phyloP scores from a whole-genome alignment of 2,329 filamentous ascomycete genomes.

The Phyllosticta paracitricarpa region DNA sequence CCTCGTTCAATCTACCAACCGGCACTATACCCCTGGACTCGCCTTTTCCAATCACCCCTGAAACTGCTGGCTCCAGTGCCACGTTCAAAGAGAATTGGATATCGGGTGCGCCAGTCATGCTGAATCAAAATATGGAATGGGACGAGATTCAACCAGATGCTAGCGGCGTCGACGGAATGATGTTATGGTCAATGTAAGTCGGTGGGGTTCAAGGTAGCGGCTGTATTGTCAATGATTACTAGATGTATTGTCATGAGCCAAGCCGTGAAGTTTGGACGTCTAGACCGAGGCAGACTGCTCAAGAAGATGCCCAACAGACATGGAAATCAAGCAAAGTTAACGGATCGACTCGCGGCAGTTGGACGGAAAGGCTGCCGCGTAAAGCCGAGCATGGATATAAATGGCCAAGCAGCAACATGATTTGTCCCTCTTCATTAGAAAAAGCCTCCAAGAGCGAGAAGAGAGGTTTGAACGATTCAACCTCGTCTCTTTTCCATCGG shows the following conservation, averaged over 20 bases:
- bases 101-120: neutral
- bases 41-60: neutral
- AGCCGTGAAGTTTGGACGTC: neutral
- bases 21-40: too few species aligned
- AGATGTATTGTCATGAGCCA: too few species aligned
- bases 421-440: neutral
- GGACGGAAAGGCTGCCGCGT: neutral
- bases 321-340: neutral
- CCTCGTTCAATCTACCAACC: too few species aligned
- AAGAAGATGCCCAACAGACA: neutral
- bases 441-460: neutral
- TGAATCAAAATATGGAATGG: conserved; percentile 1
- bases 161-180: conserved; percentile 7
- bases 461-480: neutral
- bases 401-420: neutral
- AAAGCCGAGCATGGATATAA: neutral
- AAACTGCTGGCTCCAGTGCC: neutral
- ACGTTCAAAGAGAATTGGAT: neutral
- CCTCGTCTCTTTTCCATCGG: too few species aligned
- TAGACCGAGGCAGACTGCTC: neutral
- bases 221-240: neutral
- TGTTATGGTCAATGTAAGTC: conserved; percentile 9
- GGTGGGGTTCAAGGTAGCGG: neutral
- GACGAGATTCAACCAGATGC: conserved; percentile 6
- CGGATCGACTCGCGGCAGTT: neutral